phyloP scores from a whole-genome alignment of 2,329 filamentous ascomycete genomes.

The Alternaria panax region DNA sequence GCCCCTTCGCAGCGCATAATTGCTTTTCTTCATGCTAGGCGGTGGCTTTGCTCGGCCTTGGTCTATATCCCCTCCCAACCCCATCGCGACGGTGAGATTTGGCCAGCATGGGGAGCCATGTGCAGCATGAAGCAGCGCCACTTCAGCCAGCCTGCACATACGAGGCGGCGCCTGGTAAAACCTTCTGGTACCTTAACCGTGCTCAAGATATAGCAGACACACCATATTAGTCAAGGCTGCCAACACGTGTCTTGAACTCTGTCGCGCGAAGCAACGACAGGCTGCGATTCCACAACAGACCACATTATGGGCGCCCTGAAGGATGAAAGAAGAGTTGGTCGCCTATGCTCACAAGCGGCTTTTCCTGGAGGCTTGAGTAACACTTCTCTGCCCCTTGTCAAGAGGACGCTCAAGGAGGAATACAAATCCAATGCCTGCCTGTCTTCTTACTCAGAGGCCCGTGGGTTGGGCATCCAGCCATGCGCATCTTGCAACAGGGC shows the following conservation, averaged over 20 bases:
- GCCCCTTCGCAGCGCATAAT: slow-evolving; percentile 5
- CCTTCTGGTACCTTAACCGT: slow-evolving; percentile 5
- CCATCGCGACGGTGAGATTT: not conserved
- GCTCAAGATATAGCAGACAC: not conserved
- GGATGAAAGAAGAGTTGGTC: not conserved
- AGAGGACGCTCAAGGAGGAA: not conserved
- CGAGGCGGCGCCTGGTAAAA: slow-evolving; percentile 3
- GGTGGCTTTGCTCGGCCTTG: not conserved
- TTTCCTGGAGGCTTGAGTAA: not conserved
- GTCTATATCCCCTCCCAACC: not conserved
- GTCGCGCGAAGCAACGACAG: slow-evolving; percentile 15
- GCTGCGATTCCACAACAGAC: not conserved
- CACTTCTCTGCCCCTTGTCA: not conserved
- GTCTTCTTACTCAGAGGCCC: not conserved
- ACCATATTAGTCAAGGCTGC: slow-evolving; percentile 13
- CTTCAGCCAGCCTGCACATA: slow-evolving; percentile 1
- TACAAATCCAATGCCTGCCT: not conserved
- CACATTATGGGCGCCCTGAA: not conserved
- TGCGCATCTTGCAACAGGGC: not conserved
- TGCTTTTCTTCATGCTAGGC: slow-evolving; percentile 12
- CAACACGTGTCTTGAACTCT: slow-evolving; percentile 14
- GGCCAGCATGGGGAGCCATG: slow-evolving; percentile 4
- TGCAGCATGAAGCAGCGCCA: slow-evolving; percentile 4
- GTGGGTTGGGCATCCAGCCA: slow-evolving; percentile 6
- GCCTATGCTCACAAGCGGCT: not conserved